Percentiles rank a stretch among this genome's conserved stretches.
phyloP scores from a whole-genome alignment of 768 basidiomycete genomes.

The Harrya chromipes region DNA sequence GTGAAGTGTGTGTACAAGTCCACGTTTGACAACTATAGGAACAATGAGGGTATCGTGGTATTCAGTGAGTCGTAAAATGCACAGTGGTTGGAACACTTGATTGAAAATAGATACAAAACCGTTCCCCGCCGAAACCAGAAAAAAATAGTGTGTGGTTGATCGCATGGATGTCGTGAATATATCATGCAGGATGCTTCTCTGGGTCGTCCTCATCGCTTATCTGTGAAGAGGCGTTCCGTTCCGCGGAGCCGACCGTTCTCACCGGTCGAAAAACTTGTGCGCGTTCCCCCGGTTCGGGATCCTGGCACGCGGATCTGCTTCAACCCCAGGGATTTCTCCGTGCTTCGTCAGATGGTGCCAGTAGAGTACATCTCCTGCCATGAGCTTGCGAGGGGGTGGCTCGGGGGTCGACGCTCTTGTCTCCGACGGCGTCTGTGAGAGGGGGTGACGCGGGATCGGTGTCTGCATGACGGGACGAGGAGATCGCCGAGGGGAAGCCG shows the following conservation, averaged over 20 bases:
- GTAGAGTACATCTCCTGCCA: slow-evolving; percentile 60
- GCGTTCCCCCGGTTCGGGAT: slow-evolving; percentile 9
- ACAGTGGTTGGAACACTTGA: slow-evolving; percentile 29
- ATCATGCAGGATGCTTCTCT: slow-evolving; percentile 18
- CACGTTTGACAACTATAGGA: slow-evolving; percentile 25
- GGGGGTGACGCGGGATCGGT: slow-evolving; percentile 8
- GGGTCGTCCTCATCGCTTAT: slow-evolving; percentile 8
- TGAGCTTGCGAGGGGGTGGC: slow-evolving; percentile 38
- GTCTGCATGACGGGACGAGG: slow-evolving; percentile 16
- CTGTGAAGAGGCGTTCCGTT: slow-evolving; percentile 6
- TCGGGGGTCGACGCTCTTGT: slow-evolving; percentile 16
- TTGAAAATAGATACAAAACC: slow-evolving; percentile 29
- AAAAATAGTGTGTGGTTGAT: slow-evolving; percentile 11
- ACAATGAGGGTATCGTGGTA: slow-evolving; percentile 36
- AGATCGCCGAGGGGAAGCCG: slow-evolving; percentile 25
- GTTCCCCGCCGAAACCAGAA: slow-evolving; percentile 17
- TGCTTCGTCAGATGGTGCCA: slow-evolving; percentile 74
- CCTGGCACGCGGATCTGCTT: slow-evolving; percentile 57
- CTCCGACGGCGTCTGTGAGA: slow-evolving; percentile 11
- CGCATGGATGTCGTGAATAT: slow-evolving; percentile 27
- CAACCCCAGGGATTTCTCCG: slow-evolving; percentile 70
- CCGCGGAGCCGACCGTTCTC: slow-evolving; percentile 18
- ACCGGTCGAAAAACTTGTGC: slow-evolving; percentile 25
- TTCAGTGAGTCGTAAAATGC: slow-evolving; percentile 30
- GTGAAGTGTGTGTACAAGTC: slow-evolving; percentile 24